Evolutionary conservation across 1,284 basidiomycete genomes (phyloP).

Genomic region (Cerioporus squamosus): DNA sequence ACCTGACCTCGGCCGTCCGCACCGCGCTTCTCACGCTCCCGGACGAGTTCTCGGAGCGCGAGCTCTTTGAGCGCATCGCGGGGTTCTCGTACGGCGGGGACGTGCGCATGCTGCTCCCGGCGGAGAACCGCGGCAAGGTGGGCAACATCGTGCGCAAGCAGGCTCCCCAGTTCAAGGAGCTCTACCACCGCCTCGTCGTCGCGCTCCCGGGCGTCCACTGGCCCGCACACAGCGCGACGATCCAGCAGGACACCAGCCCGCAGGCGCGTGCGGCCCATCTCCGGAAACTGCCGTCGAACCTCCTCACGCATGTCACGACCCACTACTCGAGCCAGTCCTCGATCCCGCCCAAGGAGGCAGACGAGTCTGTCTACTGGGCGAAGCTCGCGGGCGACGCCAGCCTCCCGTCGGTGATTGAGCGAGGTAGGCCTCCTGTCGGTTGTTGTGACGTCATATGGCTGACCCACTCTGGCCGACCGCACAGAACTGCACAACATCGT

Average conservation of each 20-base stretch:
- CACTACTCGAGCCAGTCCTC: slow-evolving; percentile 46
- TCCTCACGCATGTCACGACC: slow-evolving; percentile 63
- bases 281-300: slow-evolving; percentile 72
- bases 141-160: slow-evolving; percentile 89
- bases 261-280: slow-evolving; percentile 75
- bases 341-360: slow-evolving; percentile 45
- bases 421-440: slow-evolving; percentile 47
- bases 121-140: slow-evolving; percentile 96
- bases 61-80: slow-evolving; percentile 88
- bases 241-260: slow-evolving; percentile 74
- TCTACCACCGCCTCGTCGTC: slow-evolving; percentile 84
- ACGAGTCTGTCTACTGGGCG: slow-evolving; percentile 79
- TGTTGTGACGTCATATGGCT: background rate
- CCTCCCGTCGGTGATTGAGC: slow-evolving; percentile 57
- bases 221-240: slow-evolving; percentile 49
- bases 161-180: slow-evolving; percentile 80
- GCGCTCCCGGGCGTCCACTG: slow-evolving; percentile 80
- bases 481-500: slow-evolving; percentile 82
- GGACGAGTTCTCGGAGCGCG: slow-evolving; percentile 69
- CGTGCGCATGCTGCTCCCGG: slow-evolving; percentile 91
- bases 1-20: slow-evolving; percentile 88
- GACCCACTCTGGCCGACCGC: slow-evolving; percentile 2
- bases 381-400: slow-evolving; percentile 67
- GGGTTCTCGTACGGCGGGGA: slow-evolving; percentile 91
- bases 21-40: slow-evolving; percentile 75